Evolutionary conservation across 495 filamentous ascomycete species (phyloP), one percentile per base, ranked within the genome.

Genomic region (Penicillium parvum): DNA sequence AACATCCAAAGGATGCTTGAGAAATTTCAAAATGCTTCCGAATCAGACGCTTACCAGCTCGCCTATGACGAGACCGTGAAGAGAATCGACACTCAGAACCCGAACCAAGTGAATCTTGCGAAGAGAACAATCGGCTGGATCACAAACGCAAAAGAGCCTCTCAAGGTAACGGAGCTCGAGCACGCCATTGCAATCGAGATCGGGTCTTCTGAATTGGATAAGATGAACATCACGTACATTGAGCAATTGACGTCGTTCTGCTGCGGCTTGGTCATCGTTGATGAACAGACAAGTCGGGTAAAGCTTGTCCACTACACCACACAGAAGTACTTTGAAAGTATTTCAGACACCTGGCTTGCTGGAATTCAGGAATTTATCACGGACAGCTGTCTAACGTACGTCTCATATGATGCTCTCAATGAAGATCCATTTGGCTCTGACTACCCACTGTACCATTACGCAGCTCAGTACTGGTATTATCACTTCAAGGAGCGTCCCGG

Each of bases 271-370:
- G 61, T 78, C 1, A 66, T 55, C 1, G 33, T 75, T 12, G 68
- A 80, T 26, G 17, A 66, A 25, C 53, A 66, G 19, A 77, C 61
- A 40, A 12, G 41, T 7, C 53, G 71, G 14, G 58, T 78, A 22
- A 68, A 67, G 8, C 51, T 80, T 14, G 67, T 74, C 21, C 76
- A 79, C 52, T 75, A 73, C 41, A 79, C 76, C 3, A 64, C 74
- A 0, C 65, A 79, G 38, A 64, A 76, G 35, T 78, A 76, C 53
- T 49, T 60, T 32, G 43, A 60, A 32, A 32, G 35, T 0, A 66
- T 53, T 15, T 49, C 49, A 28, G 20, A 34, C 22, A 32, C 11
- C 8, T 47, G 40, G 40, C 40, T 37, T 19, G 40, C 45, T 4
- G 18, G 45, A 3, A 37, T 37, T 12, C 48, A 43, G 21, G 11